phyloP scores from a whole-genome alignment of 257 asterid species.

The Cinchona pubescens region DNA sequence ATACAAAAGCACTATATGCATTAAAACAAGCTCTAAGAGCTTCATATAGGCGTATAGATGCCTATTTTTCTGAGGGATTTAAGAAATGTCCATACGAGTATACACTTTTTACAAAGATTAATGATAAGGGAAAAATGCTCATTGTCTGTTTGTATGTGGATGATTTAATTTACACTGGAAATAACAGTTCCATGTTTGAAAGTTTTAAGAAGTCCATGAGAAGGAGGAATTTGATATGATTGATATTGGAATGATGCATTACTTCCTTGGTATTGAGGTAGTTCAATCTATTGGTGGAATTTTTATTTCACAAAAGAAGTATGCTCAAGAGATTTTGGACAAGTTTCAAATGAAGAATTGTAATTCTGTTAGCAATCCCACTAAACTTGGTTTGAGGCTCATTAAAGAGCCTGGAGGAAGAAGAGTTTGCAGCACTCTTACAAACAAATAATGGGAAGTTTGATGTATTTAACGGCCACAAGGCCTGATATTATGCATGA shows the following conservation, averaged over 20 bases:
- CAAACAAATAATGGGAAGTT: constrained; percentile 2
- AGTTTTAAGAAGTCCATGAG: too few relatives aligned
- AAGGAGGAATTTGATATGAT: too few relatives aligned
- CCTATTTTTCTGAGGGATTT: neutral
- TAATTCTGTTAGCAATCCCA: neutral
- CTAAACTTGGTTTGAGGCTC: neutral
- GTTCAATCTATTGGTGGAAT: too few relatives aligned
- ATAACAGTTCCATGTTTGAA: neutral
- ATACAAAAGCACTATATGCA: too few relatives aligned
- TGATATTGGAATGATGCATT: too few relatives aligned
- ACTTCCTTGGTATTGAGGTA: too few relatives aligned
- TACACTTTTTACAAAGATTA: neutral
- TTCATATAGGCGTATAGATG: too few relatives aligned
- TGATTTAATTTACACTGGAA: neutral
- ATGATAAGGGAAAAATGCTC: neutral
- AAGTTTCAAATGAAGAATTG: too few relatives aligned
- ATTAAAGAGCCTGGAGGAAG: neutral
- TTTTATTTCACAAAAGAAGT: too few relatives aligned
- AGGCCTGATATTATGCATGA: neutral
- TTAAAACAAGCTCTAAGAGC: too few relatives aligned
- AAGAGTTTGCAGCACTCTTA: neutral
- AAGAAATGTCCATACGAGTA: neutral
- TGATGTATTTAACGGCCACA: neutral
- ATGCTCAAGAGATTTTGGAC: too few relatives aligned
- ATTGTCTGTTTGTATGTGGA: neutral